A percentile compares a stretch with the other conserved stretches of the same genome.
phyloP scores from a whole-genome alignment of 108 stramenopile genomes.

The Discostella stelligeroides region DNA sequence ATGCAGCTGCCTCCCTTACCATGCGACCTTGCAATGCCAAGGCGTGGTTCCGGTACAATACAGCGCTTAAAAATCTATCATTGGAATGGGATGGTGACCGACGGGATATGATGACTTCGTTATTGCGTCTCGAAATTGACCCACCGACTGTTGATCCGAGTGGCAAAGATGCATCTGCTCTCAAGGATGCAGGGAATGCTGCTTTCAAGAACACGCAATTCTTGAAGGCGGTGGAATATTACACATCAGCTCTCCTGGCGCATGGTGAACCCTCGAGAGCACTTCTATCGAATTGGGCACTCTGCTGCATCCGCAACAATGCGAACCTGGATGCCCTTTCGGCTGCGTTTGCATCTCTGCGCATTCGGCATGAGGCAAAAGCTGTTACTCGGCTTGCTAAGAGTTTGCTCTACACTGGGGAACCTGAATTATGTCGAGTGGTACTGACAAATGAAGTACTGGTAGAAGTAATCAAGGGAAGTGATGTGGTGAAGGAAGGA shows the following conservation, averaged over 20 bases:
- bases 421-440: not conserved
- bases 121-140: not conserved
- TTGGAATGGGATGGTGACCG: too few relatives aligned
- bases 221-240: not conserved
- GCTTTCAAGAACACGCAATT: not conserved
- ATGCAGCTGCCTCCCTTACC: conserved; percentile 22
- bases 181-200: not conserved
- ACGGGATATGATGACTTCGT: not conserved
- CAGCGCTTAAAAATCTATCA: not conserved
- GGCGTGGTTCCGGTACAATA: conserved; percentile 9
- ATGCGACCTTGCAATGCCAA: not conserved
- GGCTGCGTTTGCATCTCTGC: not conserved
- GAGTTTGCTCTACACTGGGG: not conserved
- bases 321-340: not conserved
- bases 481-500: not conserved
- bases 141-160: not conserved
- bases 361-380: not conserved
- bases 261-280: not conserved
- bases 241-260: not conserved
- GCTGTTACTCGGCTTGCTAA: not conserved
- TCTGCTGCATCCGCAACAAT: not conserved
- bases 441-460: not conserved
- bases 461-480: not conserved
- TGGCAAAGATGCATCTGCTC: not conserved
- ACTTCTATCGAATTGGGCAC: not conserved